Base-by-base conservation (phyloP, 208 protist species). In the Crithidia mellificae region DNA sequence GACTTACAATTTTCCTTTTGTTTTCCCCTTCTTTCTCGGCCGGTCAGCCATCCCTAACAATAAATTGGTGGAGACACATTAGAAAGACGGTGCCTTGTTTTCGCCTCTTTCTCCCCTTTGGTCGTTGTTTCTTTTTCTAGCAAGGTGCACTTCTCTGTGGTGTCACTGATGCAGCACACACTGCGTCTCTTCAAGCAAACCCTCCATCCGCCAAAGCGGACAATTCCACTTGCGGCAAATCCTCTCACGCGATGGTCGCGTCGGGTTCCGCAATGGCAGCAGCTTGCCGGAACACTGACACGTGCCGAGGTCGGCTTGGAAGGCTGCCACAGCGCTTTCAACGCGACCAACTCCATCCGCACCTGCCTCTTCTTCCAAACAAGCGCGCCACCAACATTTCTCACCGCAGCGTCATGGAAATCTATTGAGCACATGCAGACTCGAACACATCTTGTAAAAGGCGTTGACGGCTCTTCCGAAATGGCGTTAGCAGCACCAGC, bases 261-360 rank as follows among this genome's bases (percentile, higher is more conserved):
- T 20, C 25, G 38, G 3, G 54, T 96, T 8, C 73, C 66, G 0
- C 41, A 46, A 44, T 88, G 85, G 75, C 61, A 50, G 12, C 55
- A 77, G 0, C 29, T 82, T 6, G 20, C 43, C 14, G 38, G 20
- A 2, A 50, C 36, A 7, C 68, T 90, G 24, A 72, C 68, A 0
- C 14, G 7, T 32, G 68, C 61, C 3, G 20, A 22, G 6, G 88
- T 96, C 15, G 91, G 91, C 9, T 57, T 96, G 8, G 87, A 95
- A 34, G 92, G 92, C 8, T 93, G 92, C 41, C 63, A 80, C 36
- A 83, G 77, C 46, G 92, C 88, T 6, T 95, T 96, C 74, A 96
- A 96, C 65, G 89, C 89, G 6, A 90, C 87, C 22, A 93, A 92
- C 63, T 74, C 86, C 14, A 87, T 96, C 25, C 84, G 92, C 19